Conservation (phyloP, 164 flowering plant genomes). For the Tinospora cordifolia region DNA sequence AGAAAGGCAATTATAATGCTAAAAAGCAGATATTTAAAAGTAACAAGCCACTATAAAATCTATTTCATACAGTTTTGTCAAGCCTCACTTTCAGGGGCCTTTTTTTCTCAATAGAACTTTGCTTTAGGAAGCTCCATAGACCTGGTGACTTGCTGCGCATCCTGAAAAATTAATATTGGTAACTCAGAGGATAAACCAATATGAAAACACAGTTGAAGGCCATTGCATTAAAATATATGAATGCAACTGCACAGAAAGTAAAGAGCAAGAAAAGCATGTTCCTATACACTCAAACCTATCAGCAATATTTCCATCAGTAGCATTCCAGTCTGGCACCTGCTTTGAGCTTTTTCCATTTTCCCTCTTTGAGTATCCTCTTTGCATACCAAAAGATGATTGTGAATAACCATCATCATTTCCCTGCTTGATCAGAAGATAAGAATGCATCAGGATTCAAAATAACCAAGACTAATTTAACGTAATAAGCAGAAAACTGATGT, state of each 20-base stretch:
- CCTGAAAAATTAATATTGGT: slow-evolving; percentile 19
- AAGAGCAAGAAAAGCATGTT: background rate
- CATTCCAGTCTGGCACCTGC: slow-evolving; percentile 20
- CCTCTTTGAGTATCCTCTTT: slow-evolving; percentile 26
- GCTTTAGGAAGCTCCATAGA: slow-evolving; percentile 56
- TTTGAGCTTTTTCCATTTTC: slow-evolving; percentile 24
- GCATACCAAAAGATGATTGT: slow-evolving; percentile 26
- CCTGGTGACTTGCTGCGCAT: slow-evolving; percentile 36
- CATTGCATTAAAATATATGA: background rate
- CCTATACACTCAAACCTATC: slow-evolving; percentile 14
- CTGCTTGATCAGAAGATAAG: slow-evolving; percentile 30
- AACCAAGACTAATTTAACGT: background rate
- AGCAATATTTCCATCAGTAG: slow-evolving; percentile 25
- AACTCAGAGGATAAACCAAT: slow-evolving; percentile 6
- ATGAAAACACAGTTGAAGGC: background rate
- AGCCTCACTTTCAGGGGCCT: slow-evolving; percentile 24
- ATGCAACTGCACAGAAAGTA: slow-evolving; percentile 1
- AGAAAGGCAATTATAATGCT: background rate
- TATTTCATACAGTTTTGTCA: slow-evolving; percentile 35
- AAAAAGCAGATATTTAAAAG: background rate
- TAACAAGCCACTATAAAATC: background rate
- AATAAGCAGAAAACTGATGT: background rate
- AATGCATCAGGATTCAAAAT: slow-evolving; percentile 4
- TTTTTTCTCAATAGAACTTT: slow-evolving; percentile 26
- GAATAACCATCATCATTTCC: slow-evolving; percentile 42